Evolutionary conservation across 2,329 filamentous ascomycete genomes (phyloP).

Genomic region (Epichloe sylvatica): DNA sequence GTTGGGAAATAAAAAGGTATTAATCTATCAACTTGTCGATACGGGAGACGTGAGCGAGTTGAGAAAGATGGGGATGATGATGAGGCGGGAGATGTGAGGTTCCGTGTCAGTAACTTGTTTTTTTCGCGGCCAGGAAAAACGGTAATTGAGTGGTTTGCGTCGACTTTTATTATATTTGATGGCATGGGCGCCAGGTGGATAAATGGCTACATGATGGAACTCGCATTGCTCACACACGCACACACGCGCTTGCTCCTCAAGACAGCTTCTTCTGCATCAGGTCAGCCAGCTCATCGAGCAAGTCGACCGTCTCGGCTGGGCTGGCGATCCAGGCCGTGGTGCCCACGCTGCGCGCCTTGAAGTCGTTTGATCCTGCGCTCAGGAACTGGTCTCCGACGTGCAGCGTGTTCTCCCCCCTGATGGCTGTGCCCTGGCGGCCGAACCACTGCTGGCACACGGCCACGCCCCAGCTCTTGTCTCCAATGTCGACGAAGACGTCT

Average conservation of each 20-base stretch:
- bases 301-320: conserved; percentile 74
- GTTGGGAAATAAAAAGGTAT: too few species aligned
- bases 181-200: too few species aligned
- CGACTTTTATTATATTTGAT: too few species aligned
- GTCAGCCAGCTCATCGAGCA: conserved; percentile 68
- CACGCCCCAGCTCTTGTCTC: conserved; percentile 94
- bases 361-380: conserved; percentile 90
- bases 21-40: too few species aligned
- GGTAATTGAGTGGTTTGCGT: too few species aligned
- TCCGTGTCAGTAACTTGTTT: too few species aligned
- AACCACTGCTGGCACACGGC: conserved; percentile 86
- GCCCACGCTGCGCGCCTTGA: conserved; percentile 81
- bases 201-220: too few species aligned
- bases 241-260: neutral
- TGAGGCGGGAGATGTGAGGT: too few species aligned
- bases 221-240: too few species aligned
- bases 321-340: conserved; percentile 97
- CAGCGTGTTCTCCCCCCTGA: conserved; percentile 65
- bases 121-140: too few species aligned
- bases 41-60: too few species aligned
- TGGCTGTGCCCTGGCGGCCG: conserved; percentile 34
- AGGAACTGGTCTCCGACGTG: conserved; percentile 97
- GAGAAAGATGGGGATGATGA: too few species aligned
- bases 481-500: conserved; percentile 96
- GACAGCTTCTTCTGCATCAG: conserved; percentile 25